Base-by-base conservation (phyloP, 1,284 basidiomycete genomes). In the Volvariella surrecta region DNA sequence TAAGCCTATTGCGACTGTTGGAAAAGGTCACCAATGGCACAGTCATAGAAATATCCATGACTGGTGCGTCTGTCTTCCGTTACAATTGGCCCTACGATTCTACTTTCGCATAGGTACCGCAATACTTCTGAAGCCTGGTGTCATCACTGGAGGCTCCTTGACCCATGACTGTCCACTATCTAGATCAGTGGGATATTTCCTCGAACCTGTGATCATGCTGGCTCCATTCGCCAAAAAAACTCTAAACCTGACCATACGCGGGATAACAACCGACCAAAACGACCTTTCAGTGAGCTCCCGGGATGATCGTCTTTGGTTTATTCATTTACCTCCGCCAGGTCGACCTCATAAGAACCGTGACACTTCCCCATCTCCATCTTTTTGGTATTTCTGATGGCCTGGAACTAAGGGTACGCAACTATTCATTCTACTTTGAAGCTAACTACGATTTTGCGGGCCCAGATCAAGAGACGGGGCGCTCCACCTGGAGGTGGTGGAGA, bases 21-120 rank as follows among this genome's bases (percentile, higher is more conserved):
- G 95, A 99, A 61, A 93, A 92, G 58, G 68, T 90, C 1, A 96
- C 94, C 3, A 98, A 99, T 71, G 96, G 96, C 1, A 91, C 89
- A 4, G 68, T 89, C 19, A 90, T 99, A 49, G 96, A 99, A 60
- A 99, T 99, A 45, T 95, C 90, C 2, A 87, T 95, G 15, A 99
- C 96, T 10, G 91, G 89, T 89, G 49, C 47, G 74, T 37, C 7
- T 30, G 24, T 11, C 11, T 11, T 28, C 24, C 11, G 43, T 28
- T 30, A 45, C 10, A 32, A 13, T 37, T 15, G 32, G 9, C 20
- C 20, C 32, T 17, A 28, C 22, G 19, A 30, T 19, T 21, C 4
- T 6, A 32, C 19, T 32, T 15, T 47, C 28, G 9, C 28, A 19
- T 51, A 91, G 91, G 93, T 69, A 96, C 93, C 42, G 82, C 89